Evolutionary conservation across 1,139 yeast species (phyloP).

Genomic region (Yamadazyma dendronema): DNA sequence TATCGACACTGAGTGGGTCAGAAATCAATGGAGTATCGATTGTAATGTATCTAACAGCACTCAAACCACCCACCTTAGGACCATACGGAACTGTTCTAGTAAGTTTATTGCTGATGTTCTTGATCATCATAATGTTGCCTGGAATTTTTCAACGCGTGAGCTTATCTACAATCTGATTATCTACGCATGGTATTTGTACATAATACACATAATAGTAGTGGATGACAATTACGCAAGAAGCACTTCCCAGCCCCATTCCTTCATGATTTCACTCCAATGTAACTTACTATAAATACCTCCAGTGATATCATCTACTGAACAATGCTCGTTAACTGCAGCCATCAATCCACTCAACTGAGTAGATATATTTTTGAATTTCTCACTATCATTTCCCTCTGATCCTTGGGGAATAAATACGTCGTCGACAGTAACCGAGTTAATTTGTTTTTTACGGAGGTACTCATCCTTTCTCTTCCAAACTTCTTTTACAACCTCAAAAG

Average conservation of each 20-base stretch:
- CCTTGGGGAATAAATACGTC: slow-evolving; percentile 16
- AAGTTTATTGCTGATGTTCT: no score
- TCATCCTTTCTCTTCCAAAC: slow-evolving; percentile 65
- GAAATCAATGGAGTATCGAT: slow-evolving; percentile 17
- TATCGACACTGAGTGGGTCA: slow-evolving; percentile 27
- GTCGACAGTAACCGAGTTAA: slow-evolving; percentile 10
- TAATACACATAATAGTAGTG: no score
- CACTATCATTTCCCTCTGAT: slow-evolving; percentile 18
- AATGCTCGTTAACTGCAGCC: slow-evolving; percentile 36
- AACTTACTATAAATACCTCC: slow-evolving; percentile 49
- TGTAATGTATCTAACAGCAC: background rate
- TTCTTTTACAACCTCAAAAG: slow-evolving; percentile 67
- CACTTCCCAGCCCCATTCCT: slow-evolving; percentile 77
- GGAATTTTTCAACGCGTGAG: background rate
- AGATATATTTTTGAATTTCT: slow-evolving; percentile 28
- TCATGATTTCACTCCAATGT: slow-evolving; percentile 72
- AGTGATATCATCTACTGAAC: slow-evolving; percentile 30
- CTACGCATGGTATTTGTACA: no score
- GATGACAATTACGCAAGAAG: slow-evolving; percentile 34
- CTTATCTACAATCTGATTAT: no score
- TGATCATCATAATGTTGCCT: no score
- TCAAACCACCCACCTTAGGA: background rate
- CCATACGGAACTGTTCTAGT: no score
- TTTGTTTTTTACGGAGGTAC: slow-evolving; percentile 23
- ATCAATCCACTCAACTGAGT: slow-evolving; percentile 43